Evolutionary conservation across 2,329 filamentous ascomycete species (phyloP).

Genomic region (Sclerotinia glacialis): DNA sequence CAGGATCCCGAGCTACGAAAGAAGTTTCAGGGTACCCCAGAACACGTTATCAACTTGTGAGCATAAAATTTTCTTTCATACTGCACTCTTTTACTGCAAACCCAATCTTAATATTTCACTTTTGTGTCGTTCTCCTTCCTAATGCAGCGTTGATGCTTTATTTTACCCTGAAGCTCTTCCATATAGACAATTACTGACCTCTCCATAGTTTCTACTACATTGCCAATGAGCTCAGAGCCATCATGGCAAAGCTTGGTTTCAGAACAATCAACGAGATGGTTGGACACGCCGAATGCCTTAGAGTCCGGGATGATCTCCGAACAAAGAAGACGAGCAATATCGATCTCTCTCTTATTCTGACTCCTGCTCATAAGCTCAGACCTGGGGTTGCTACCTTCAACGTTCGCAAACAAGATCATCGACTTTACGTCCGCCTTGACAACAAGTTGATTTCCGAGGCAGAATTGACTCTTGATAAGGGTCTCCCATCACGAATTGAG

Average conservation of each 20-base stretch:
- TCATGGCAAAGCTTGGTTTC: conserved; percentile 95
- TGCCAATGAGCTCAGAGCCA: conserved; percentile 90
- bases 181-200: background rate
- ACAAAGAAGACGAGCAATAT: conserved; percentile 90
- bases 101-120: background rate
- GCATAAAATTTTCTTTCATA: background rate
- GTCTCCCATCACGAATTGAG: conserved; percentile 87
- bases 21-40: conserved; percentile 90
- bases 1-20: conserved; percentile 91
- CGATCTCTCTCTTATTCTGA: conserved; percentile 87
- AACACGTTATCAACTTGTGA: conserved; percentile 91
- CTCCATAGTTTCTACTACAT: conserved; percentile 68
- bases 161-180: background rate
- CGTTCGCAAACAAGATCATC: conserved; percentile 95
- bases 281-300: conserved; percentile 81
- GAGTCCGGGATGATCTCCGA: conserved; percentile 82
- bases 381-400: conserved; percentile 96
- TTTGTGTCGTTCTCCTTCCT: background rate
- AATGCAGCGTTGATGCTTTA: background rate
- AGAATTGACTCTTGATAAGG: conserved; percentile 91
- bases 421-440: conserved; percentile 86
- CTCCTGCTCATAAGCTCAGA: conserved; percentile 91
- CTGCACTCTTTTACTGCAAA: background rate
- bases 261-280: conserved; percentile 98
- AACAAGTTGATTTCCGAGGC: conserved; percentile 97